phyloP scores from a whole-genome alignment of 2,329 filamentous ascomycete genomes.

The Purpureocillium takamizusanense region DNA sequence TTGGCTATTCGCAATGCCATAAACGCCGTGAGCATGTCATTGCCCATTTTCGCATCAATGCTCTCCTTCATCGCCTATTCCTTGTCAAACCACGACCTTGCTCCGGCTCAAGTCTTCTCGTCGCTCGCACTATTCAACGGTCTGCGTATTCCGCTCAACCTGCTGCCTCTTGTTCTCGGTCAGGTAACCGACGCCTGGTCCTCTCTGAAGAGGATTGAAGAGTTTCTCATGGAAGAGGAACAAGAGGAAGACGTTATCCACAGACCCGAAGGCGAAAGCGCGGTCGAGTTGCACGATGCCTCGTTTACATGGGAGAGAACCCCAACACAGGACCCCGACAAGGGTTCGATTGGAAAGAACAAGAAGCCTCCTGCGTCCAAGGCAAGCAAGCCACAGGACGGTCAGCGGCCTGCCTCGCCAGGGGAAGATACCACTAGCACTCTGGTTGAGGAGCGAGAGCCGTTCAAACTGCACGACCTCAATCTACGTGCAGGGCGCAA shows the following conservation, averaged over 20 bases:
- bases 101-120: conserved; percentile 77
- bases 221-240: conserved; percentile 83
- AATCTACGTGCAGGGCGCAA: conserved; percentile 61
- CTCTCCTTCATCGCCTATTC: conserved; percentile 81
- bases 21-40: conserved; percentile 72
- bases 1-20: conserved; percentile 78
- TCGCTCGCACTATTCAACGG: conserved; percentile 91
- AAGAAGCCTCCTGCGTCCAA: conserved; percentile 23
- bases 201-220: conserved; percentile 75
- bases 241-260: conserved; percentile 58
- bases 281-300: conserved; percentile 63
- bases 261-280: conserved; percentile 50
- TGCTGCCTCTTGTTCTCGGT: conserved; percentile 80
- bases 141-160: conserved; percentile 79
- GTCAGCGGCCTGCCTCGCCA: conserved; percentile 21
- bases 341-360: conserved; percentile 26
- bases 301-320: conserved; percentile 82
- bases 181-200: conserved; percentile 85
- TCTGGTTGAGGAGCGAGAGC: conserved; percentile 48
- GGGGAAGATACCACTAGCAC: conserved; percentile 44
- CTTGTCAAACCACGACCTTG: conserved; percentile 55
- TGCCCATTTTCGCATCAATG: conserved; percentile 94
- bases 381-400: conserved; percentile 19
- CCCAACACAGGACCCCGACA: conserved; percentile 43
- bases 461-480: conserved; percentile 64